Conservation (phyloP, 805 yeast species). For the Starmerella kuoi region DNA sequence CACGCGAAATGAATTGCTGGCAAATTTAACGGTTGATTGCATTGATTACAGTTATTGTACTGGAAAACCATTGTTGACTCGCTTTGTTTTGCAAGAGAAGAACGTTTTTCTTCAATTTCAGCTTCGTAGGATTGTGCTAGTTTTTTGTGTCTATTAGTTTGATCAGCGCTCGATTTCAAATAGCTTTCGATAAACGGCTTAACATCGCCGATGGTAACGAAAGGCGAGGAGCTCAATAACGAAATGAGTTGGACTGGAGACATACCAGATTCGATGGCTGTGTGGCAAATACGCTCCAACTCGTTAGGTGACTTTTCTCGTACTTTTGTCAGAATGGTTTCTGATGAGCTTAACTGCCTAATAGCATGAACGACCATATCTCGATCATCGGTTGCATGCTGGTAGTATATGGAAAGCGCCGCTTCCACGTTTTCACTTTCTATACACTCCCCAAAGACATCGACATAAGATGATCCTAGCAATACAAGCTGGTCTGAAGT, state of each 20-base stretch:
- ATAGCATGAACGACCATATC: conserved; percentile 26
- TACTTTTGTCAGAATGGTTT: conserved; percentile 5
- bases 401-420: conserved; percentile 45
- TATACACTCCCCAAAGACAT: conserved; percentile 54
- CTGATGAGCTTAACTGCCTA: conserved; percentile 3
- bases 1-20: conserved; percentile 81
- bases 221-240: conserved; percentile 47
- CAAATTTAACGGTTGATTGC: conserved; percentile 52
- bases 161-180: conserved; percentile 47
- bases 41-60: conserved; percentile 51
- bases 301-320: neutral
- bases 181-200: conserved; percentile 54
- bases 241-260: conserved; percentile 71
- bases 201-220: conserved; percentile 58
- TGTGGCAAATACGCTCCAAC: neutral
- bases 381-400: conserved; percentile 50
- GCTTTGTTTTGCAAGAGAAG: conserved; percentile 41
- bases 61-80: conserved; percentile 43
- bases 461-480: conserved; percentile 40
- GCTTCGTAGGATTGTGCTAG: conserved; percentile 53
- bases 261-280: conserved; percentile 30
- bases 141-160: conserved; percentile 54
- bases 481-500: conserved; percentile 11
- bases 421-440: conserved; percentile 44
- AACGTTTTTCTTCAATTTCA: conserved; percentile 48